Percentiles rank a stretch among this genome's conserved stretches.
Evolutionary conservation across 441 rosid species (phyloP).

Genomic region (Jatropha multifida): DNA sequence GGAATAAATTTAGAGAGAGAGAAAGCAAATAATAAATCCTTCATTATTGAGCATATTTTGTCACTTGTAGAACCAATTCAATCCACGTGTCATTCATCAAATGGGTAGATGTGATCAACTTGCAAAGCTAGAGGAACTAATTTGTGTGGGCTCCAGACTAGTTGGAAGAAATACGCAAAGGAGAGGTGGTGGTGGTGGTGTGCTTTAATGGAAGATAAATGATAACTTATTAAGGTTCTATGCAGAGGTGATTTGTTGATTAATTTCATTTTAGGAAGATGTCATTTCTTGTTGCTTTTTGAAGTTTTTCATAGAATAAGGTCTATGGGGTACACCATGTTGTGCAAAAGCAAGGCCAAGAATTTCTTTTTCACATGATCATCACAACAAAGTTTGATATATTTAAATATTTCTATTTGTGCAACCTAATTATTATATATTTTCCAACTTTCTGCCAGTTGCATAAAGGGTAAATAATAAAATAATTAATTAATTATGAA

Average conservation of each 20-base stretch:
- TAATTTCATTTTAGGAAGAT: background rate
- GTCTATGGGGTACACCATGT: background rate
- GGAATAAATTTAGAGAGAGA: background rate
- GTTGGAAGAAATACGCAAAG: conserved; percentile 24
- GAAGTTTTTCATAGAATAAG: background rate
- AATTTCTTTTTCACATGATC: background rate
- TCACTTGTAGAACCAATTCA: conserved; percentile 15
- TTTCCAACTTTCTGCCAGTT: too few relatives aligned
- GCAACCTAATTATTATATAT: too few relatives aligned
- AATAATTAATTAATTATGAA: too few relatives aligned
- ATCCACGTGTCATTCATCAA: conserved; percentile 13
- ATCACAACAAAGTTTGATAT: too few relatives aligned
- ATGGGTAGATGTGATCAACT: background rate
- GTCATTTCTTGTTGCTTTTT: background rate
- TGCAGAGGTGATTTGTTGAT: background rate
- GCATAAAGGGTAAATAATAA: too few relatives aligned
- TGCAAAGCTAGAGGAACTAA: background rate
- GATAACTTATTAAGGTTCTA: conserved; percentile 1
- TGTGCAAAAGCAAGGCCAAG: background rate
- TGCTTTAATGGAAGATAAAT: background rate
- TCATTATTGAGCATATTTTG: background rate
- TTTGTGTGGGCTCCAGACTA: conserved; percentile 9
- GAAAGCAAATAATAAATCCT: background rate
- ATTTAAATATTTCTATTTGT: too few relatives aligned
- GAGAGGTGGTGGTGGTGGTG: background rate